Conservation (phyloP, 805 yeast species). For the Wickerhamomyces pijperi region DNA sequence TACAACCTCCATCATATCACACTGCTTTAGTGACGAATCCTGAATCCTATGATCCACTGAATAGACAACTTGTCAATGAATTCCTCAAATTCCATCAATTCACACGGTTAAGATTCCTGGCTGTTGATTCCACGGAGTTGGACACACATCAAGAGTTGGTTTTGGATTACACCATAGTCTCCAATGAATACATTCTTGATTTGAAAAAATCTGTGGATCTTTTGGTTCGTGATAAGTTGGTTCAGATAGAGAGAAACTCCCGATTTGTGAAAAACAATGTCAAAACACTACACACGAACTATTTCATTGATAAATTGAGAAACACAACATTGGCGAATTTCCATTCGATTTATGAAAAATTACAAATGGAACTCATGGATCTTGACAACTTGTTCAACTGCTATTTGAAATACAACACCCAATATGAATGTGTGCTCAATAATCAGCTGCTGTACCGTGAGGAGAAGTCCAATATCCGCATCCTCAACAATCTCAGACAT, state of each 20-base stretch:
- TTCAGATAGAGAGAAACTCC: conserved; percentile 12
- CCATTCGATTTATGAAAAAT: conserved; percentile 7
- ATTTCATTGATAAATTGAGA: conserved; percentile 14
- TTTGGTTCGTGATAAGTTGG: conserved; percentile 10
- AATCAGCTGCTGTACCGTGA: not conserved
- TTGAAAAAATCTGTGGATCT: conserved; percentile 4
- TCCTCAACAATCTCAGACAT: conserved; percentile 1
- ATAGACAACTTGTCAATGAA: not conserved
- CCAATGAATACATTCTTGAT: conserved; percentile 9
- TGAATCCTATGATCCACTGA: conserved; percentile 6
- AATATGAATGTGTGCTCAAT: conserved; percentile 2
- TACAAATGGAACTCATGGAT: conserved; percentile 3
- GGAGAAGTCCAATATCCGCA: not conserved
- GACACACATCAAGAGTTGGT: conserved; percentile 4
- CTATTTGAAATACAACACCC: conserved; percentile 7
- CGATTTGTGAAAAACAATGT: conserved; percentile 13
- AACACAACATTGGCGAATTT: conserved; percentile 10
- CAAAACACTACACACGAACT: conserved; percentile 7
- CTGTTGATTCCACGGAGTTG: conserved; percentile 1
- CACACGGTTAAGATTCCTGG: conserved; percentile 2
- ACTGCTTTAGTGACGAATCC: conserved; percentile 6
- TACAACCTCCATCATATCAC: conserved; percentile 16
- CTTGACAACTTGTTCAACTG: conserved; percentile 5
- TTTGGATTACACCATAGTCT: conserved; percentile 2
- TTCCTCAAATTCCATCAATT: conserved; percentile 4